Evolutionary conservation across 805 yeast species (phyloP), one percentile per base, ranked within the genome.

Genomic region (Wickerhamiella vanderwaltii): DNA sequence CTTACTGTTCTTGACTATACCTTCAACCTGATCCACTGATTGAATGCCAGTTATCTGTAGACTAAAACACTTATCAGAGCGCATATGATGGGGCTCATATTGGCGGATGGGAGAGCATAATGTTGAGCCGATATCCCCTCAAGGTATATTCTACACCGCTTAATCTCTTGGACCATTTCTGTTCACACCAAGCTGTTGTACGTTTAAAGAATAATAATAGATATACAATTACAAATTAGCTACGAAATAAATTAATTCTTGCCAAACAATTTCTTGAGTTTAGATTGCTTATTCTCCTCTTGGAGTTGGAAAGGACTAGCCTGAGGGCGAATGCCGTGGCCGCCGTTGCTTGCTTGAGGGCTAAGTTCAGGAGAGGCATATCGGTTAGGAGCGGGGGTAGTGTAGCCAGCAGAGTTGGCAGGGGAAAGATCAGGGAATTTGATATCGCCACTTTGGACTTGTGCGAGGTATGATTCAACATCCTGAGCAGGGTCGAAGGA

Each of bases 401-500:
- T 38, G 41, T 38, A 38, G 7, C 41, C 41, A 11, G 41, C 35
- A 7, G 41, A 38, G 13, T 29, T 17, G 25, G 41, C 41, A 17
- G 41, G 41, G 13, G 28, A 17, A 15, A 38, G 30, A 17, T 38
- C 35, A 18, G 41, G 41, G 35, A 38, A 38, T 13, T 13, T 20
- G n/a, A 38, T 28, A 3, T 46, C 52, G 26, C 54, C 55, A 6
- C 51, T 41, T 3, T 44, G 46, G 12, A 52, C 36, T 45, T 51
- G 49, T 5, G 54, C 55, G 1, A 80, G 72, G 56, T 69, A 78
- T 42, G 79, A 63, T 17, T 63, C 55, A 43, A 79, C 68, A 55
- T 79, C 86, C 46, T 64, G 71, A 39, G 66, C 62, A 11, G 84
- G 79, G 44, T 68, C 73, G 49, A 77, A 77, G 33, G 71, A 71